A percentile compares a stretch with the other conserved stretches of the same genome.
Evolutionary conservation across 495 filamentous ascomycete species (phyloP).

Genomic region (Mytilinidion resinicola): DNA sequence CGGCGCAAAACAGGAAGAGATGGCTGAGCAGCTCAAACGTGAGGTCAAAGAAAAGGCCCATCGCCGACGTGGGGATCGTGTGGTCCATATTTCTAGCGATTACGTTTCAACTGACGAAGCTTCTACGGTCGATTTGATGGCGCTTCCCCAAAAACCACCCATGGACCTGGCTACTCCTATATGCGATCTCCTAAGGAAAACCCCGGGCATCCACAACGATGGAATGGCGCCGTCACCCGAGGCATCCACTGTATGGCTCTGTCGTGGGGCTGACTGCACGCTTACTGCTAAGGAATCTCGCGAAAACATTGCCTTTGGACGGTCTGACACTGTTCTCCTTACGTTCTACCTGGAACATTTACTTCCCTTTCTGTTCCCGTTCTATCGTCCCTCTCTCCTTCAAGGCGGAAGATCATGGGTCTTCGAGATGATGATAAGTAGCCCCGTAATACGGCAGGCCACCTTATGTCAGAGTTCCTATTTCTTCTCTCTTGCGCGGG

Average conservation of each 20-base stretch:
- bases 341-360: conserved; percentile 50
- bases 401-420: conserved; percentile 48
- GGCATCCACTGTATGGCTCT: not conserved
- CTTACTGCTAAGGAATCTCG: conserved; percentile 8
- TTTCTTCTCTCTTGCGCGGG: conserved; percentile 35
- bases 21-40: conserved; percentile 44
- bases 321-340: conserved; percentile 30
- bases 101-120: not conserved
- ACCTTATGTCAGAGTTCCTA: conserved; percentile 44
- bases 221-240: not conserved
- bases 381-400: conserved; percentile 45
- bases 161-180: not conserved
- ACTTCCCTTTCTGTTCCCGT: conserved; percentile 50
- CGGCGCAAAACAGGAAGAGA: conserved; percentile 43
- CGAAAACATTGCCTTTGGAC: conserved; percentile 23
- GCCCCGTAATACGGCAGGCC: conserved; percentile 44
- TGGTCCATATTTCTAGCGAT: not conserved
- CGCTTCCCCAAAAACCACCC: not conserved
- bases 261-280: not conserved
- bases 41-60: conserved; percentile 46
- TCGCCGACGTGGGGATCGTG: conserved; percentile 35
- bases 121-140: not conserved
- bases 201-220: not conserved
- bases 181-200: not conserved
- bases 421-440: conserved; percentile 45